phyloP scores from a whole-genome alignment of 345 rosid genomes.

The Acer saccharum region DNA sequence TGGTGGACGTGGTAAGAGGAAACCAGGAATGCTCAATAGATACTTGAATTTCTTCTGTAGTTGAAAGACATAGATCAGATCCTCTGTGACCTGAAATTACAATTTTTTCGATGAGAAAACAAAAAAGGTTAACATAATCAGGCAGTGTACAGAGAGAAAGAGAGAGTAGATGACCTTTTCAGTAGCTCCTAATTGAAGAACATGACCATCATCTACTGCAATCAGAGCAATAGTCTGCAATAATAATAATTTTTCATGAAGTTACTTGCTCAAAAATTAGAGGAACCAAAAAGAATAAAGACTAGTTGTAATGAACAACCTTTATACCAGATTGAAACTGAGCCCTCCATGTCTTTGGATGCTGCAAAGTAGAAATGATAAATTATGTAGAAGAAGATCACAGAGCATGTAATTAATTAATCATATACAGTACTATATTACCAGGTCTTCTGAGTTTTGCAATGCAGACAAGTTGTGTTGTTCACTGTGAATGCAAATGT shows the following conservation, averaged over 20 bases:
- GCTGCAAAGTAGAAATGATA: slow-evolving; percentile 12
- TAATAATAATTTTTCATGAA: background rate
- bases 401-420: too few relatives aligned
- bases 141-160: background rate
- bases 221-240: slow-evolving; percentile 19
- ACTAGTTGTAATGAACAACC: background rate
- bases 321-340: slow-evolving; percentile 19
- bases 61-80: slow-evolving; percentile 3
- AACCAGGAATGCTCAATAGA: slow-evolving; percentile 15
- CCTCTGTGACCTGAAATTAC: slow-evolving; percentile 8
- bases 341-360: slow-evolving; percentile 17
- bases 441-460: slow-evolving; percentile 3
- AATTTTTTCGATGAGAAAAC: background rate
- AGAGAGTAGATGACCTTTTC: background rate
- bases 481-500: slow-evolving; percentile 13
- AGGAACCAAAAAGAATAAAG: background rate
- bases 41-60: slow-evolving; percentile 6
- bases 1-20: slow-evolving; percentile 16
- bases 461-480: background rate
- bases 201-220: slow-evolving; percentile 9
- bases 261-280: background rate
- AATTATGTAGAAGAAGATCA: background rate
- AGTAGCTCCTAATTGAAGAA: slow-evolving; percentile 17
- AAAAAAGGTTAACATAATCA: background rate
- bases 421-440: background rate